phyloP scores from a whole-genome alignment of 176 grass and related monocot species.

The Pharus latifolius region DNA sequence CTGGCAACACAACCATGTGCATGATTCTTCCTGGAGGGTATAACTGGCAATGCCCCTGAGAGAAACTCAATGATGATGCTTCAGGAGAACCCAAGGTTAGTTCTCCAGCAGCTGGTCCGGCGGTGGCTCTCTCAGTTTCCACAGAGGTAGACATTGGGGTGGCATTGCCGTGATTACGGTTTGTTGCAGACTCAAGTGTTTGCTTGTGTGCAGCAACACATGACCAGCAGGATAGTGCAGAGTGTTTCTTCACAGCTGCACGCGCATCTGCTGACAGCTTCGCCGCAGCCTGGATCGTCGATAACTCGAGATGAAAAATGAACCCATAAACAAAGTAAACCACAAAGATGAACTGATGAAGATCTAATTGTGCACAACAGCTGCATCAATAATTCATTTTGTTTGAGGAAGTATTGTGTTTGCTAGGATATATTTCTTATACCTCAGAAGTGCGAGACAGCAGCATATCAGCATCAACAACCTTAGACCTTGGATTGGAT shows the following conservation, averaged over 20 bases:
- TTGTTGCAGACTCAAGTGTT: neutral
- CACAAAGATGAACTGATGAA: neutral
- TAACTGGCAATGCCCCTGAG: slow-evolving; percentile 21
- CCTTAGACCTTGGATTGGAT: slow-evolving; percentile 8
- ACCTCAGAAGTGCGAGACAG: slow-evolving; percentile 16
- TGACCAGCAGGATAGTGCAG: slow-evolving; percentile 16
- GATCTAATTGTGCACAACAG: neutral
- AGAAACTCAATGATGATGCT: neutral
- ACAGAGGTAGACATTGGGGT: neutral
- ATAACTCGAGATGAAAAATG: too few species aligned
- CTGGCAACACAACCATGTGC: slow-evolving; percentile 59
- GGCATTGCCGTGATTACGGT: neutral
- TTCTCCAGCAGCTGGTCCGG: neutral
- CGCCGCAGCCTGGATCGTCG: slow-evolving; percentile 7
- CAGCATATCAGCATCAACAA: neutral
- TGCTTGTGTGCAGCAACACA: neutral
- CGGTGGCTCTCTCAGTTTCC: neutral
- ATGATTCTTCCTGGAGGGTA: slow-evolving; percentile 77
- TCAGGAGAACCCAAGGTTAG: neutral
- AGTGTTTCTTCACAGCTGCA: neutral
- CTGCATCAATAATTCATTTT: neutral
- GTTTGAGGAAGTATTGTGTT: neutral
- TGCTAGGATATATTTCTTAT: neutral
- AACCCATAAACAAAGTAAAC: neutral
- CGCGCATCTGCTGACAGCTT: neutral